Evolutionary conservation across 2,329 filamentous ascomycete genomes (phyloP).

Genomic region (Geosmithia flava): DNA sequence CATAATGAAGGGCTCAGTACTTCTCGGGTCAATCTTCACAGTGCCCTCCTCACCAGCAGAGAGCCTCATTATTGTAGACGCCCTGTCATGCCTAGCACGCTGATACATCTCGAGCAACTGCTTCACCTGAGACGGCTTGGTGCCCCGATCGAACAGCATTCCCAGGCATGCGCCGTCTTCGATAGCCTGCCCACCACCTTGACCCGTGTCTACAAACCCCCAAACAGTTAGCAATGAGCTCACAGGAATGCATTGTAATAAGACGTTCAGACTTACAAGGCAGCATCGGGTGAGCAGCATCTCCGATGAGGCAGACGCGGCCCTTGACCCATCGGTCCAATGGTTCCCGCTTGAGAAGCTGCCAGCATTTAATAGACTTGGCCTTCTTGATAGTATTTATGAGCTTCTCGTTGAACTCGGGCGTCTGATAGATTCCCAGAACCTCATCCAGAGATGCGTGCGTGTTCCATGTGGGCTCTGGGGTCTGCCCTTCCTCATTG

Average conservation of each 20-base stretch:
- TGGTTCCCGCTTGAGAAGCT: not conserved
- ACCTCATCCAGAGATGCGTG: not conserved
- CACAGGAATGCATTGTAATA: too few species aligned
- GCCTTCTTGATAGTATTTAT: not conserved
- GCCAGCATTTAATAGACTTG: constrained; percentile 1
- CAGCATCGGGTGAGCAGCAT: constrained; percentile 4
- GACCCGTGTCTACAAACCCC: constrained; percentile 4
- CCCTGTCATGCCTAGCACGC: too few species aligned
- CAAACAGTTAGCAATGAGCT: too few species aligned
- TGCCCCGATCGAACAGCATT: not conserved
- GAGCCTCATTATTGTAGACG: too few species aligned
- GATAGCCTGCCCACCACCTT: constrained; percentile 4
- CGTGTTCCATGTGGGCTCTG: not conserved
- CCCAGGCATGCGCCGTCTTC: constrained; percentile 3
- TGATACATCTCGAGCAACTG: too few species aligned
- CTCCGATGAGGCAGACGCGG: constrained; percentile 1
- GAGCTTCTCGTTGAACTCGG: not conserved
- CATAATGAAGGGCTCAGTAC: too few species aligned
- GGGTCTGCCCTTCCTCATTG: not conserved
- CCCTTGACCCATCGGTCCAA: constrained; percentile 1
- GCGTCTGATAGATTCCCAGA: not conserved
- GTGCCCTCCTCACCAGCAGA: too few species aligned
- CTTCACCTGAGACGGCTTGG: too few species aligned
- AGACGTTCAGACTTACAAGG: not conserved
- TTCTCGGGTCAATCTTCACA: too few species aligned